Conservation (phyloP, 352 stramenopile genomes). For the Lagenidium sp. region DNA sequence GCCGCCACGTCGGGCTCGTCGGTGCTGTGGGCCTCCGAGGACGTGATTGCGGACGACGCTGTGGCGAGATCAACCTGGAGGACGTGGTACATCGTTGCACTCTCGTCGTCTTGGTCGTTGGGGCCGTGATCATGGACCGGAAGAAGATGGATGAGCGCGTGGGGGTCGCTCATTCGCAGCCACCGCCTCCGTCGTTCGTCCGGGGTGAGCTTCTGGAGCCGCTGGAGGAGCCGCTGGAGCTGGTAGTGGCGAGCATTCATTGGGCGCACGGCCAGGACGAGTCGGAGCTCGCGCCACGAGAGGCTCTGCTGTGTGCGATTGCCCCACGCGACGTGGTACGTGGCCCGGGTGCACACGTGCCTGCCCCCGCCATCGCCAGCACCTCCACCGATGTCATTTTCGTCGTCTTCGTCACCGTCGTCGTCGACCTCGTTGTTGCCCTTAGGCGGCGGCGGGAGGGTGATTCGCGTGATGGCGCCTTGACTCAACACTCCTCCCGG, state of each 20-base stretch:
- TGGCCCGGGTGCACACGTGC: constrained; percentile 21
- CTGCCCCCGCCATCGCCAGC: neutral
- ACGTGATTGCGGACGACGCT: too few species aligned
- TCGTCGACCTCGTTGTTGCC: neutral
- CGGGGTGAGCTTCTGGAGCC: neutral
- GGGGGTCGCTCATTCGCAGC: constrained; percentile 15
- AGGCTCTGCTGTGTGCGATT: constrained; percentile 34
- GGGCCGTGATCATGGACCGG: too few species aligned
- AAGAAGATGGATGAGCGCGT: constrained; percentile 23
- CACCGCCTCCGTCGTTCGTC: neutral
- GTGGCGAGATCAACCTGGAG: constrained; percentile 24
- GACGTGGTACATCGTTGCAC: constrained; percentile 33
- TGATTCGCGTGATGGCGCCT: constrained; percentile 18
- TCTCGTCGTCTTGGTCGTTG: too few species aligned
- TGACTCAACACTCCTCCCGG: constrained; percentile 28
- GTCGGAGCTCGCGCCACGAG: constrained; percentile 38
- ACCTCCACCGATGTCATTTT: neutral
- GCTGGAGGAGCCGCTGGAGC: constrained; percentile 24
- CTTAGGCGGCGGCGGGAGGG: constrained; percentile 3
- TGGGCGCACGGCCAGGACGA: constrained; percentile 41
- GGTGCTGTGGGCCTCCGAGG: too few species aligned
- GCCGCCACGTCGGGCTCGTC: neutral
- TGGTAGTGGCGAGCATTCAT: constrained; percentile 73
- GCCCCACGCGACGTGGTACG: constrained; percentile 50
- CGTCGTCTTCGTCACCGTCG: neutral